Percentiles rank a stretch among this genome's conserved stretches.
phyloP scores from a whole-genome alignment of 768 basidiomycete genomes.

The Panus rudis region DNA sequence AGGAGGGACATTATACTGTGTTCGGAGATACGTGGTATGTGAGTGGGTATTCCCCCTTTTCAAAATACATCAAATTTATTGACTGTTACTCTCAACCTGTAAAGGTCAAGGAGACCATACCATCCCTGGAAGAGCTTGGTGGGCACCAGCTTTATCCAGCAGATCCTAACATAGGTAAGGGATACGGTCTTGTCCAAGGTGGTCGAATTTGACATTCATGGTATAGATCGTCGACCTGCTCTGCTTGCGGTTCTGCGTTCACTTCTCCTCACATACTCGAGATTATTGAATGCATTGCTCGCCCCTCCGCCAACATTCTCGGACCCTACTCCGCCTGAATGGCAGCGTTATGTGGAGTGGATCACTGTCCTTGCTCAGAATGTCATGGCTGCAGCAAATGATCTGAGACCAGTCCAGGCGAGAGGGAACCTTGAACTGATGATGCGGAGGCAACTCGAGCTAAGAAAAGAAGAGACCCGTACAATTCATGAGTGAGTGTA shows the following conservation, averaged over 20 bases:
- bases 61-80: slow-evolving; percentile 7
- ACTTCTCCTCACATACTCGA: slow-evolving; percentile 73
- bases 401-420: slow-evolving; percentile 85
- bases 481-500: slow-evolving; percentile 57
- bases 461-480: slow-evolving; percentile 65
- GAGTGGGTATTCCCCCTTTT: slow-evolving; percentile 26
- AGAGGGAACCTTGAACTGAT: slow-evolving; percentile 73
- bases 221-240: slow-evolving; percentile 69
- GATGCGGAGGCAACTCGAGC: slow-evolving; percentile 74
- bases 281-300: slow-evolving; percentile 62
- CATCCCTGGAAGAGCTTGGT: slow-evolving; percentile 75
- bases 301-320: slow-evolving; percentile 52
- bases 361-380: slow-evolving; percentile 77
- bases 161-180: slow-evolving; percentile 61
- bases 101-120: slow-evolving; percentile 78
- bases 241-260: slow-evolving; percentile 67
- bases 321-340: slow-evolving; percentile 48
- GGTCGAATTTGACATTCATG: background rate
- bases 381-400: slow-evolving; percentile 86
- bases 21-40: slow-evolving; percentile 93
- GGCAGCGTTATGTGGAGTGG: slow-evolving; percentile 75
- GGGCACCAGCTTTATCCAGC: slow-evolving; percentile 75
- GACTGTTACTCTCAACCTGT: slow-evolving; percentile 5
- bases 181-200: slow-evolving; percentile 1
- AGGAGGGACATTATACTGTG: slow-evolving; percentile 73